A percentile compares a stretch with the other conserved stretches of the same genome.
Conservation (phyloP, 495 filamentous ascomycete species). For the Aspergillus incahuasiensis region DNA sequence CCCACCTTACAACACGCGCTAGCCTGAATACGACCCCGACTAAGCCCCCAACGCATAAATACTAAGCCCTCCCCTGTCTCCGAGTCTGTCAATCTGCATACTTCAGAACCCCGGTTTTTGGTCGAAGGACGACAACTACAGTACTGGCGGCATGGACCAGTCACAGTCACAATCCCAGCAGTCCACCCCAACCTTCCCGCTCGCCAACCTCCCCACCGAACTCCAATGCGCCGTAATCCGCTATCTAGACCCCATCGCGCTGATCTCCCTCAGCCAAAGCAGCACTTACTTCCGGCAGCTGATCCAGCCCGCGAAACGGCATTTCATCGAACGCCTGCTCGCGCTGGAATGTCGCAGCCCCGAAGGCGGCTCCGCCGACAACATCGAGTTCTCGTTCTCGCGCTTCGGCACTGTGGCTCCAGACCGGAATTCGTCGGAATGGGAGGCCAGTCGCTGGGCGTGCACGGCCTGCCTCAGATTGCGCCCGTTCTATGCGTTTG, state of each 20-base stretch:
- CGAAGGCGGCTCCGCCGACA: not conserved
- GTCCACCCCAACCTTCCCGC: not conserved
- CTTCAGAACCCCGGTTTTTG: too few species aligned
- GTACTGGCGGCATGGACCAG: too few species aligned
- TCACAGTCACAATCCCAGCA: too few species aligned
- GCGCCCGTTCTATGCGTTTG: not conserved
- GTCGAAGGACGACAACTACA: too few species aligned
- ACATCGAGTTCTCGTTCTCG: too few species aligned
- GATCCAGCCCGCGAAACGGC: not conserved
- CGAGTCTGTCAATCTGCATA: too few species aligned
- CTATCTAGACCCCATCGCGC: not conserved
- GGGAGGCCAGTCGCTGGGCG: not conserved
- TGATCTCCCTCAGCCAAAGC: not conserved
- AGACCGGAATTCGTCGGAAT: not conserved
- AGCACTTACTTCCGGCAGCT: not conserved
- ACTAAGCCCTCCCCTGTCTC: too few species aligned
- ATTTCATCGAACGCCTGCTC: not conserved
- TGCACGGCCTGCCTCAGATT: not conserved
- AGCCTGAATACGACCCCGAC: too few species aligned
- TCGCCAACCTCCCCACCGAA: not conserved
- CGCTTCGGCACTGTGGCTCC: not conserved
- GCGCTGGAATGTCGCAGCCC: not conserved
- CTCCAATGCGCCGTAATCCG: slow-evolving; percentile 1
- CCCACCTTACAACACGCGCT: too few species aligned
- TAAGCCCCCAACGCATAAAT: too few species aligned